Conservation (phyloP, 192 early-diverging fungal genomes). For the Umbelopsis ramanniana region DNA sequence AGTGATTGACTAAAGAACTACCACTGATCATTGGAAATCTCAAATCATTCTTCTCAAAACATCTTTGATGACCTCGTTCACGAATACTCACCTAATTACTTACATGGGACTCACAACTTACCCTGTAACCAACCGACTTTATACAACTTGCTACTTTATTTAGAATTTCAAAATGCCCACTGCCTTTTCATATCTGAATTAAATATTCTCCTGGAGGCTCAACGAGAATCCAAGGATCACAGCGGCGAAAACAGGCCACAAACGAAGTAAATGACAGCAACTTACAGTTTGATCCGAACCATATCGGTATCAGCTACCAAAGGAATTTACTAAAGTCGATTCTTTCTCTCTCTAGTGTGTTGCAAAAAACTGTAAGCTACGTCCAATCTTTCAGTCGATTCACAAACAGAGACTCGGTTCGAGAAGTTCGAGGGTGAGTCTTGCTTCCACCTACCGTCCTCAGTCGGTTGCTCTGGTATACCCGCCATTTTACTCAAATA, state of each 20-base stretch:
- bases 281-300: background rate
- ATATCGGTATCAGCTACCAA: background rate
- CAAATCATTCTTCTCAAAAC: background rate
- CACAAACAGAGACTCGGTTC: slow-evolving; percentile 84
- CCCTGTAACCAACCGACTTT: background rate
- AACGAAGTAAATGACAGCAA: slow-evolving; percentile 33
- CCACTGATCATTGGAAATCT: background rate
- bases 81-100: background rate
- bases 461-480: background rate
- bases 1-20: slow-evolving; percentile 18
- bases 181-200: slow-evolving; percentile 77
- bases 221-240: slow-evolving; percentile 57
- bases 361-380: slow-evolving; percentile 86
- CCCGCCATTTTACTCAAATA: background rate
- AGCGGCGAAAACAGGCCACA: slow-evolving; percentile 54
- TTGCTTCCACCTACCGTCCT: slow-evolving; percentile 24
- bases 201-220: slow-evolving; percentile 70
- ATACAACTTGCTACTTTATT: background rate
- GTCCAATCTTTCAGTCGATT: slow-evolving; percentile 84
- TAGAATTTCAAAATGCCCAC: slow-evolving; percentile 71
- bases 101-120: too few relatives aligned
- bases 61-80: slow-evolving; percentile 17
- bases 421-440: slow-evolving; percentile 77
- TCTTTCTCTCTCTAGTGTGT: slow-evolving; percentile 53
- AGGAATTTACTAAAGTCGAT: background rate